Conservation (phyloP, 2,329 filamentous ascomycete species). For the Clonostachys sp. region DNA sequence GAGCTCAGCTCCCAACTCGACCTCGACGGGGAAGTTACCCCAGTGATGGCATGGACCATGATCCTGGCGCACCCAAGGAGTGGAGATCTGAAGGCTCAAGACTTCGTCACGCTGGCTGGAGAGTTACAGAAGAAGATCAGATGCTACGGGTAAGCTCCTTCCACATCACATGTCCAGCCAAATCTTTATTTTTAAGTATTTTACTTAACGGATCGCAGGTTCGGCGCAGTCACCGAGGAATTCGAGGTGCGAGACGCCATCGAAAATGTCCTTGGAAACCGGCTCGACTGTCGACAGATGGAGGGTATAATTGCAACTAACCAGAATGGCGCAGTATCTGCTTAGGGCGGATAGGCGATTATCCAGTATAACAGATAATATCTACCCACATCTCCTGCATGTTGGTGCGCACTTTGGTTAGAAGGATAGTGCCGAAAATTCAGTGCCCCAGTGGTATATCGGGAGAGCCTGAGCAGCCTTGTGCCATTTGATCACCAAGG, state of each 20-base stretch:
- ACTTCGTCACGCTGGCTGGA: slow-evolving; percentile 68
- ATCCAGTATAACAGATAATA: too few species aligned
- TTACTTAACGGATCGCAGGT: slow-evolving; percentile 27
- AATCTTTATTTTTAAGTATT: not conserved
- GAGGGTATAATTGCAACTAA: too few species aligned
- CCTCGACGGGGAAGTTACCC: slow-evolving; percentile 86
- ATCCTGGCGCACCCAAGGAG: slow-evolving; percentile 70
- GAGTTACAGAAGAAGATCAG: slow-evolving; percentile 77
- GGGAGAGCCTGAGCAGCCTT: too few species aligned
- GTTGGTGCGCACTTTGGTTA: too few species aligned
- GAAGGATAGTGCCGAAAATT: too few species aligned
- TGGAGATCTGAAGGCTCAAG: slow-evolving; percentile 56
- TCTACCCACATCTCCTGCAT: slow-evolving; percentile 10
- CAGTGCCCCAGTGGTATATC: too few species aligned
- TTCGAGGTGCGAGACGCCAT: slow-evolving; percentile 75
- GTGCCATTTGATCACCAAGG: too few species aligned
- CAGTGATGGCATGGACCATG: slow-evolving; percentile 90
- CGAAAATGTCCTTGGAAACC: slow-evolving; percentile 47
- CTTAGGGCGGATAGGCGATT: too few species aligned
- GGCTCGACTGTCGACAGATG: too few species aligned
- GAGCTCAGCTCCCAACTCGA: slow-evolving; percentile 80
- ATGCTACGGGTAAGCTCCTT: slow-evolving; percentile 83
- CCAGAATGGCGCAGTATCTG: too few species aligned
- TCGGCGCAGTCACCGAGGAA: slow-evolving; percentile 61
- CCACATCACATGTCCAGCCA: too few species aligned